Conservation (phyloP, 768 basidiomycete genomes). For the Tylopilus vinaceipallidus region DNA sequence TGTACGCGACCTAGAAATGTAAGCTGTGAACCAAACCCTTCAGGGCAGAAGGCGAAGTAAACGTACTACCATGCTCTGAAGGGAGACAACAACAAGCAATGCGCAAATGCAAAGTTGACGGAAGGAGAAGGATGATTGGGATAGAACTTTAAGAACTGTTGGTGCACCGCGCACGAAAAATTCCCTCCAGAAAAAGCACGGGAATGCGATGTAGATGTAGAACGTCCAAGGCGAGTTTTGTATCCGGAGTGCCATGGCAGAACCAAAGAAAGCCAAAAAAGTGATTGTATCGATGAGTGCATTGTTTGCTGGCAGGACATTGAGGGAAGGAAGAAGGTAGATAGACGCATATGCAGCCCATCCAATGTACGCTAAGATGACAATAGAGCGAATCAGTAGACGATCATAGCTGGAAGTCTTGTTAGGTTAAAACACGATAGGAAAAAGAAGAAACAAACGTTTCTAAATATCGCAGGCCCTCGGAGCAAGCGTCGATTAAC, state of each 20-base stretch:
- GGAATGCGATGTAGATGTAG: slow-evolving; percentile 73
- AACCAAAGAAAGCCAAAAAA: slow-evolving; percentile 32
- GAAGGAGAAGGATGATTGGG: slow-evolving; percentile 24
- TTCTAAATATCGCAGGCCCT: slow-evolving; percentile 75
- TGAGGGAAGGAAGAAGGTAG: slow-evolving; percentile 49
- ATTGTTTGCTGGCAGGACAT: slow-evolving; percentile 6
- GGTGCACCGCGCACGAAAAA: slow-evolving; percentile 35
- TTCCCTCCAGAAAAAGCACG: slow-evolving; percentile 74
- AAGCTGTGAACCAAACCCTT: neutral
- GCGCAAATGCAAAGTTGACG: slow-evolving; percentile 25
- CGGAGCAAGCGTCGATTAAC: slow-evolving; percentile 52
- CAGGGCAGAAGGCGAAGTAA: neutral
- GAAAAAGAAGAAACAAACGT: slow-evolving; percentile 37
- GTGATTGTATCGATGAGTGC: slow-evolving; percentile 21
- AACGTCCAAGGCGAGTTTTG: slow-evolving; percentile 70
- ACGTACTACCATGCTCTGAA: slow-evolving; percentile 76
- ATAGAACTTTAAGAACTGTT: slow-evolving; percentile 9
- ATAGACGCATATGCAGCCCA: slow-evolving; percentile 72
- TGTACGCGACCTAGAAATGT: slow-evolving; percentile 59
- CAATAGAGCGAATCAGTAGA: slow-evolving; percentile 64
- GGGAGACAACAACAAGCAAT: slow-evolving; percentile 38
- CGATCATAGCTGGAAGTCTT: slow-evolving; percentile 59
- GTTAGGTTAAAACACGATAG: slow-evolving; percentile 6
- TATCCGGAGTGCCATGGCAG: slow-evolving; percentile 53
- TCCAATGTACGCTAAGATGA: slow-evolving; percentile 69